Evolutionary conservation across 2,329 filamentous ascomycete genomes (phyloP).

Genomic region (Conoideocrella luteorostrata): DNA sequence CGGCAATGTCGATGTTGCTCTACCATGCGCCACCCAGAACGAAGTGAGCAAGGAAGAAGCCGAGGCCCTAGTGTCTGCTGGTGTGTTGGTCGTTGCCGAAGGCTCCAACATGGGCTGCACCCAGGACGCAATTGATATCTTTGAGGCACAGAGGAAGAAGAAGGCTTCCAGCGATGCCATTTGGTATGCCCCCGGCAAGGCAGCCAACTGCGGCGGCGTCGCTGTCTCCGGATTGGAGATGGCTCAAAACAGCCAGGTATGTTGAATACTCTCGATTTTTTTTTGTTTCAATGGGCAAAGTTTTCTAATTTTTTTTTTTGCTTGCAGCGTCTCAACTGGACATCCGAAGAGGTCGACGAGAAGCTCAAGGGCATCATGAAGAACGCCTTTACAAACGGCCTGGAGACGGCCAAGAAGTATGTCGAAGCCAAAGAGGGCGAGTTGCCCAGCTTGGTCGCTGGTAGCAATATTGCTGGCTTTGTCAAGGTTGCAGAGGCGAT

Average conservation of each 20-base stretch:
- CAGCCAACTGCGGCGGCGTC: conserved; percentile 94
- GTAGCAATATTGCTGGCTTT: conserved; percentile 96
- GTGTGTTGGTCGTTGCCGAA: conserved; percentile 83
- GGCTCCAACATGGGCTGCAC: conserved; percentile 99
- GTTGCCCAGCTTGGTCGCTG: conserved; percentile 83
- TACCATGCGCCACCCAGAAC: conserved; percentile 95
- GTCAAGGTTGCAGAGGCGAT: conserved; percentile 93
- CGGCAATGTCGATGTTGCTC: conserved; percentile 81
- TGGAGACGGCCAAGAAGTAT: conserved; percentile 86
- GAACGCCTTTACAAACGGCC: conserved; percentile 81
- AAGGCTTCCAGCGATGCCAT: conserved; percentile 64
- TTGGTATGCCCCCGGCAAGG: conserved; percentile 97
- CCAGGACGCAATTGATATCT: conserved; percentile 87
- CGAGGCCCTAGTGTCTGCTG: conserved; percentile 67
- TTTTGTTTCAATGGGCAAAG: too few relatives aligned
- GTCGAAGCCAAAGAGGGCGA: conserved; percentile 71
- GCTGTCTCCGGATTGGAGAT: conserved; percentile 97
- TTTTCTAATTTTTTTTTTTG: too few relatives aligned
- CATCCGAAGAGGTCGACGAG: conserved; percentile 79
- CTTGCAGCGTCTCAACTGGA: conserved; percentile 72
- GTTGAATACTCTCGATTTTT: not conserved
- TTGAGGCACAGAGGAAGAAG: conserved; percentile 70
- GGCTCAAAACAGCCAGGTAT: conserved; percentile 79
- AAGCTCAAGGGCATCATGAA: conserved; percentile 95
- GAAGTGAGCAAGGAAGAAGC: conserved; percentile 92